Base-by-base conservation (phyloP, 306 rosid species). In the Hylodesmum podocarpum region DNA sequence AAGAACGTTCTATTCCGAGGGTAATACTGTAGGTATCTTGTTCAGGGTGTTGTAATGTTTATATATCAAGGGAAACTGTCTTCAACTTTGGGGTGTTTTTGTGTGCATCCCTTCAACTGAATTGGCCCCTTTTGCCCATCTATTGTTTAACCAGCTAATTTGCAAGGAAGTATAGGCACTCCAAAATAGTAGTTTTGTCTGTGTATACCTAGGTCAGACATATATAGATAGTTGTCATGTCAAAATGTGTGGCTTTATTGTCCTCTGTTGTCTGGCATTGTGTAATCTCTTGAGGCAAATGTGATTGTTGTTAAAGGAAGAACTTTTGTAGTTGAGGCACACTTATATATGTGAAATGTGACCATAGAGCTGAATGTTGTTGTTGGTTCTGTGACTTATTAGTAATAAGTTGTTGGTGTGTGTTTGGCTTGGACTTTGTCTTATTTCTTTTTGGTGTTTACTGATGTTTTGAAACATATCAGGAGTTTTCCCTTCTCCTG, bases 401-500 rank as follows among this genome's bases (percentile, higher is more conserved):
- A 58, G 41, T 8, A 40, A 75, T 47, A 24, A 8, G 22, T 53
- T 4, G 16, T 1, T 13, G 67, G 31, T 28, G 43, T 27, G 36
- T 50, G n/a, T 55, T 58, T 2, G 5, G 18, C 33, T 8, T 66
- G 57, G 66, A 44, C 72, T 34, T 25, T 27, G 49, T 19, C 29
- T 27, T 59, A 12, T 57, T 47, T 44, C 34, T 28, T 59, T 69
- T 15, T 61, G 53, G 16, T 50, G 59, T 39, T 49, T 49, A 47
- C 33, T 3, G 29, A 36, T 58, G 64, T 12, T 11, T 34, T 33
- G 25, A 44, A 70, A 12, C 73, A 61, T 54, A 82, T 53, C 36
- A 63, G 12, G 25, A 14, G 72, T 81, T n/a, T 19, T 29, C 50
- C 22, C 70, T 6, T 73, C 27, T 66, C 80, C 37, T 34, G 70